These are phyloP conservation scores for Aspergillus sparsus DNA, from an alignment of 495 filamentous ascomycete genomes.

Conservation along the genomic window DNA sequence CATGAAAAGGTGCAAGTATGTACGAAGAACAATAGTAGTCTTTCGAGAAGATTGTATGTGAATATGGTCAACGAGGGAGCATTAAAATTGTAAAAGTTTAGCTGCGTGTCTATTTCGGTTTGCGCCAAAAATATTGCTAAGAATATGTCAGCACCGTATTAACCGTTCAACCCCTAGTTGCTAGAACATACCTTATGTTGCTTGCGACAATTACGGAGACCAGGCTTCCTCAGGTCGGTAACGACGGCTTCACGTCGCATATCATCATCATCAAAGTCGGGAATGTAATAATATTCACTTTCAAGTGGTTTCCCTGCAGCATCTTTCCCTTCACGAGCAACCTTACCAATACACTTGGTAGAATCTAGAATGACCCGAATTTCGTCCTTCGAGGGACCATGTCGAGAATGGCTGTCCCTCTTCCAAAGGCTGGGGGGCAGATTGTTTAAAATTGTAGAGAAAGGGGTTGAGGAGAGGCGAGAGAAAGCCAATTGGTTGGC, in stretches of 20 bases:
- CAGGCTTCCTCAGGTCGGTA: slow-evolving; percentile 80
- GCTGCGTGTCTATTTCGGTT: slow-evolving; percentile 57
- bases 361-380: slow-evolving; percentile 69
- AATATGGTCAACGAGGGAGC: slow-evolving; percentile 3
- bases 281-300: slow-evolving; percentile 97
- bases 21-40: slow-evolving; percentile 37
- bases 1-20: slow-evolving; percentile 42
- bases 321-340: slow-evolving; percentile 89
- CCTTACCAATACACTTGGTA: slow-evolving; percentile 79
- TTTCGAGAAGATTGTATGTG: slow-evolving; percentile 17
- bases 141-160: slow-evolving; percentile 22
- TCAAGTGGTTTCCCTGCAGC: slow-evolving; percentile 92
- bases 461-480: slow-evolving; percentile 86
- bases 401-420: slow-evolving; percentile 40
- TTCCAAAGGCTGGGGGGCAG: slow-evolving; percentile 68
- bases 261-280: slow-evolving; percentile 82
- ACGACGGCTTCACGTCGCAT: slow-evolving; percentile 80
- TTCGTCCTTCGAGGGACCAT: slow-evolving; percentile 57
- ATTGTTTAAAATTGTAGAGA: slow-evolving; percentile 82
- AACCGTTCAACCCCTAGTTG: slow-evolving; percentile 3
- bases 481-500: slow-evolving; percentile 97
- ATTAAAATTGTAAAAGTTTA: slow-evolving; percentile 12
- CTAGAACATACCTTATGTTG: slow-evolving; percentile 81
- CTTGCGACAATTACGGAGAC: slow-evolving; percentile 83
- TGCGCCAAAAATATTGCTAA: slow-evolving; percentile 94